Percentiles rank a stretch among this genome's conserved stretches.
phyloP scores from a whole-genome alignment of 257 asterid genomes.

The Solanum chmielewskii region DNA sequence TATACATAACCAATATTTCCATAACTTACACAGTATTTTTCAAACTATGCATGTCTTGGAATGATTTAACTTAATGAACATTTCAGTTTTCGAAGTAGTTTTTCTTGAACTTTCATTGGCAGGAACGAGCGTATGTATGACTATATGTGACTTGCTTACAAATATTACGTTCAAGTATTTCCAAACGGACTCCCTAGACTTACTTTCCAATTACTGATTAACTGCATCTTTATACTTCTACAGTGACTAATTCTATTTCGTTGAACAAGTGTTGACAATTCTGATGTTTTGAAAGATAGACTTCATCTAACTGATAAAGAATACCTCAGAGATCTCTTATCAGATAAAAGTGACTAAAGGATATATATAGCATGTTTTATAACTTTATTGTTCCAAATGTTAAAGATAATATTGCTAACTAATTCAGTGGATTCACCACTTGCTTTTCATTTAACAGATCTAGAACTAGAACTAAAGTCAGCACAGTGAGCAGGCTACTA shows the following conservation, averaged over 20 bases:
- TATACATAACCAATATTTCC: not conserved
- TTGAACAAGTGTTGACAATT: not conserved
- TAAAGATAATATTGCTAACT: not conserved
- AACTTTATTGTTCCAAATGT: not conserved
- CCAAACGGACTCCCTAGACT: not conserved
- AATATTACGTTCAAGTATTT: not conserved
- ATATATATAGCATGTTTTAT: not conserved
- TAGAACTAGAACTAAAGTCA: not conserved
- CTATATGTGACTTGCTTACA: not conserved
- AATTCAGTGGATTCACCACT: not conserved
- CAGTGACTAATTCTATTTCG: not conserved
- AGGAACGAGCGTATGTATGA: not conserved
- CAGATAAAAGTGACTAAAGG: not conserved
- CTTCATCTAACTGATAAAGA: not conserved
- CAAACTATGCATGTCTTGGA: not conserved
- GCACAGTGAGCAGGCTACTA: not conserved
- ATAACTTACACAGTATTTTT: not conserved
- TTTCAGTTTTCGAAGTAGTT: not conserved
- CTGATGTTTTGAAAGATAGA: not conserved
- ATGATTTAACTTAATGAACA: not conserved
- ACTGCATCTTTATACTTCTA: not conserved
- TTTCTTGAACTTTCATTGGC: not conserved
- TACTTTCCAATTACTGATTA: not conserved
- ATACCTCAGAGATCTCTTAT: not conserved
- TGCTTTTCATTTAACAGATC: not conserved